Conservation (phyloP, 2,329 filamentous ascomycete genomes). For the Tolypocladium tropicale region DNA sequence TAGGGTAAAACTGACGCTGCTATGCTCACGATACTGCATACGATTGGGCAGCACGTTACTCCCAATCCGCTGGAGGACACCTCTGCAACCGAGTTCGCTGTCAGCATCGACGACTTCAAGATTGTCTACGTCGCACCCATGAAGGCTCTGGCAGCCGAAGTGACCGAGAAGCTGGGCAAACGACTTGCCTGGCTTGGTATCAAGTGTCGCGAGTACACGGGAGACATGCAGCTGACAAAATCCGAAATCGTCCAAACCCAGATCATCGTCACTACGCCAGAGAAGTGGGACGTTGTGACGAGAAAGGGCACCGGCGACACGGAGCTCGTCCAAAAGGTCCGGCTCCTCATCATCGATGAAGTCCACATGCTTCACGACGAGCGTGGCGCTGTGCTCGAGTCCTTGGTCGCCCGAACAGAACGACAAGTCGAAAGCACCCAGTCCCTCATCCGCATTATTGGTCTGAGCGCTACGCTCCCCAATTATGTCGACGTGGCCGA, state of each 20-base stretch:
- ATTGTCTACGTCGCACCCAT: constrained; percentile 98
- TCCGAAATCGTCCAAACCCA: constrained; percentile 92
- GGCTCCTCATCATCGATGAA: constrained; percentile 93
- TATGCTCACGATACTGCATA: constrained; percentile 90
- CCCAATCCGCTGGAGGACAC: constrained; percentile 72
- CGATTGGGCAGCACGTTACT: constrained; percentile 72
- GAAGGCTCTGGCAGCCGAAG: constrained; percentile 94
- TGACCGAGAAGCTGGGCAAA: constrained; percentile 88
- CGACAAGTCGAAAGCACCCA: constrained; percentile 97
- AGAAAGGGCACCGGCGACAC: constrained; percentile 96
- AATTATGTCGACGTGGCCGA: constrained; percentile 97
- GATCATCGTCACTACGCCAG: constrained; percentile 95
- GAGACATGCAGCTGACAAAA: constrained; percentile 98
- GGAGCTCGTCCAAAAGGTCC: constrained; percentile 93
- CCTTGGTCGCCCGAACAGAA: constrained; percentile 87
- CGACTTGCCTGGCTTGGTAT: constrained; percentile 89
- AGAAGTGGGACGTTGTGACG: constrained; percentile 99
- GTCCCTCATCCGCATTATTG: constrained; percentile 90
- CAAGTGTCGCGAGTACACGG: constrained; percentile 85
- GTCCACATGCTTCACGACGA: constrained; percentile 99
- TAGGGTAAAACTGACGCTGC: constrained; percentile 95
- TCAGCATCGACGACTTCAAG: constrained; percentile 86
- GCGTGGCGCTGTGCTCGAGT: constrained; percentile 90
- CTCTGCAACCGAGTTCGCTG: constrained; percentile 65
- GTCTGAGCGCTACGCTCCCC: constrained; percentile 87